Evolutionary conservation across 805 yeast genomes (phyloP), one percentile per base, ranked within the genome.

Genomic region (Ogataea henricii): DNA sequence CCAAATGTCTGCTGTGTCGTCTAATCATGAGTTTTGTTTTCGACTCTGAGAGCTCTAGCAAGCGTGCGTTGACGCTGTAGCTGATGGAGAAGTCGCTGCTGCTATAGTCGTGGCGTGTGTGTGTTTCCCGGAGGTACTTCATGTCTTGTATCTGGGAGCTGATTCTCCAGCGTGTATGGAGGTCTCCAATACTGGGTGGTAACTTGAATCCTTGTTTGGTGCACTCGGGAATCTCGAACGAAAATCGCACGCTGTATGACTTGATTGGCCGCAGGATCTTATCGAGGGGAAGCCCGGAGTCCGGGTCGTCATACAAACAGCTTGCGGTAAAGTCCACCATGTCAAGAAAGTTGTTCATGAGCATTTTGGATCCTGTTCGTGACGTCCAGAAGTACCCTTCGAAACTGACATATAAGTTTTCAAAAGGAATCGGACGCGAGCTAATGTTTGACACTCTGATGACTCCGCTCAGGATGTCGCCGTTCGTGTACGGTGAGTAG

Each of bases 361-460:
- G 50, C 22, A 54, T 41, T 17, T 46, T 46, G 20, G 44, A 30
- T 18, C 55, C 45, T 3, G 43, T 44, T 29, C 25, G 36, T 21
- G 48, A 47, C 29, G 68, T 59, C 46, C 58, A 60, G 43, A 66
- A 62, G 26, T 58, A 61, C 1, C 79, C 78, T 56, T 75, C 79
- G 34, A 75, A 71, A 17, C 74, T 62, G 22, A 74, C 66, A 53
- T 70, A 73, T 44, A 74, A 66, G 73, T 70, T 69, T 38, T 72
- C 76, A 49, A 72, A 74, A 3, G 67, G 66, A 29, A 74, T 63
- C 0, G 66, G 59, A 2, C 12, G 20, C 5, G 23, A 23, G 6
- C 53, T 43, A 25, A 47, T 42, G 43, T 56, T 56, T 29, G 49
- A 40, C 13, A 56, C 48, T 13, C 43, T 34, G n/a, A 54, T 55